Conservation (phyloP, 2,329 filamentous ascomycete species). For the Xylaria sp. region DNA sequence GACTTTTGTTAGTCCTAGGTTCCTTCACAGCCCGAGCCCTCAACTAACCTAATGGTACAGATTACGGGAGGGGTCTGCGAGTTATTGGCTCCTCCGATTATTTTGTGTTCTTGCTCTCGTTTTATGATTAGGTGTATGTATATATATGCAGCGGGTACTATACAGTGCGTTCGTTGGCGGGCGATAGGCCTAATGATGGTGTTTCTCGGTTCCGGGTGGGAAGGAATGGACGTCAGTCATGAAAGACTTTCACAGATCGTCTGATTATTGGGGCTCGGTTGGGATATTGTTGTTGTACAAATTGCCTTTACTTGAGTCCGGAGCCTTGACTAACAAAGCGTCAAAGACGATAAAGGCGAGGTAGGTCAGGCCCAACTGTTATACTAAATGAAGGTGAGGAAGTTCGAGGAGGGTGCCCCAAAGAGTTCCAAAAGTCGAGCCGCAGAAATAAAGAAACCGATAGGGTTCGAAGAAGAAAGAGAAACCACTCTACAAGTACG, state of each 20-base stretch:
- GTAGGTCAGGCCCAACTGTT: conserved; percentile 42
- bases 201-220: conserved; percentile 48
- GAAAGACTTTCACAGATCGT: conserved; percentile 43
- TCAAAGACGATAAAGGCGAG: conserved; percentile 37
- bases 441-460: conserved; percentile 52
- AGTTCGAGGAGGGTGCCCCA: conserved; percentile 45
- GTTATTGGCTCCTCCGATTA: conserved; percentile 30
- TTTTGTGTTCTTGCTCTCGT: conserved; percentile 35
- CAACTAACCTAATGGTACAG: conserved; percentile 50
- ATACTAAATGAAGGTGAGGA: conserved; percentile 52
- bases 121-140: conserved; percentile 50
- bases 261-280: conserved; percentile 47
- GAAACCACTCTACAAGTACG: conserved; percentile 47
- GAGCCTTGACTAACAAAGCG: conserved; percentile 43
- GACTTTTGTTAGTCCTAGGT: conserved; percentile 44
- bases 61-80: conserved; percentile 32
- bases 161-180: conserved; percentile 47
- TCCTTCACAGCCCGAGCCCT: conserved; percentile 29
- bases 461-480: conserved; percentile 51
- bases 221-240: conserved; percentile 51
- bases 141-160: conserved; percentile 45
- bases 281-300: conserved; percentile 49
- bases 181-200: conserved; percentile 53
- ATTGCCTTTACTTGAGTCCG: conserved; percentile 40
- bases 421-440: conserved; percentile 50